A percentile compares a stretch with the other conserved stretches of the same genome.
Evolutionary conservation across 192 early-diverging fungal genomes (phyloP).

Genomic region (Jimgerdemannia flammicorona): DNA sequence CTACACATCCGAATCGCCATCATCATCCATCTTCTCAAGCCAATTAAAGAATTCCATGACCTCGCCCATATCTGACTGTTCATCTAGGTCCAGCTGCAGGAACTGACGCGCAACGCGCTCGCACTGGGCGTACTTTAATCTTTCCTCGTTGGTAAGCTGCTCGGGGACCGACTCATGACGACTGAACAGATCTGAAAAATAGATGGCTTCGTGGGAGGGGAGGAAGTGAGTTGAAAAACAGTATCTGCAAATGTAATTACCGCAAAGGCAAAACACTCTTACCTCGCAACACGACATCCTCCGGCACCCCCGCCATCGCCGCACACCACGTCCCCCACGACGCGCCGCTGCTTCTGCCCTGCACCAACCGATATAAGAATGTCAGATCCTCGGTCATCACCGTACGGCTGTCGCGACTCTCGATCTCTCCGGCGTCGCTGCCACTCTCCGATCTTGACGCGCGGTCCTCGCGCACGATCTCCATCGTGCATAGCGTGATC

Average conservation of each 20-base stretch:
- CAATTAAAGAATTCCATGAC: background rate
- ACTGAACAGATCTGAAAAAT: background rate
- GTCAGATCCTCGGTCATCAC: conserved; percentile 35
- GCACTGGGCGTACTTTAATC: background rate
- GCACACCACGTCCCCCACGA: conserved; percentile 49
- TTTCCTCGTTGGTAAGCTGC: background rate
- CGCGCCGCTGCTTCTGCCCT: conserved; percentile 20
- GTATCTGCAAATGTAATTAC: no score
- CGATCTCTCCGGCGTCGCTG: background rate
- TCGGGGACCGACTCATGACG: background rate
- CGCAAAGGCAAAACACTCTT: no score
- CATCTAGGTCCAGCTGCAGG: background rate
- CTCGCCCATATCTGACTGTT: background rate
- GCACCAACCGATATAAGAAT: conserved; percentile 61
- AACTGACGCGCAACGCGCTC: background rate
- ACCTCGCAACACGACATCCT: conserved; percentile 36
- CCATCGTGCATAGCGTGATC: conserved; percentile 52
- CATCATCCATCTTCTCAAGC: background rate
- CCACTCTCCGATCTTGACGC: conserved; percentile 10
- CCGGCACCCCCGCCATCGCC: conserved; percentile 31
- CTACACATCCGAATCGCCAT: background rate
- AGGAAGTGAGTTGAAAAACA: background rate
- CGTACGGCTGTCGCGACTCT: background rate
- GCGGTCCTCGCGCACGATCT: conserved; percentile 37
- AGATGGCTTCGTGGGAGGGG: background rate